phyloP scores from a whole-genome alignment of 805 yeast species.

The Candida nonsorbophila region DNA sequence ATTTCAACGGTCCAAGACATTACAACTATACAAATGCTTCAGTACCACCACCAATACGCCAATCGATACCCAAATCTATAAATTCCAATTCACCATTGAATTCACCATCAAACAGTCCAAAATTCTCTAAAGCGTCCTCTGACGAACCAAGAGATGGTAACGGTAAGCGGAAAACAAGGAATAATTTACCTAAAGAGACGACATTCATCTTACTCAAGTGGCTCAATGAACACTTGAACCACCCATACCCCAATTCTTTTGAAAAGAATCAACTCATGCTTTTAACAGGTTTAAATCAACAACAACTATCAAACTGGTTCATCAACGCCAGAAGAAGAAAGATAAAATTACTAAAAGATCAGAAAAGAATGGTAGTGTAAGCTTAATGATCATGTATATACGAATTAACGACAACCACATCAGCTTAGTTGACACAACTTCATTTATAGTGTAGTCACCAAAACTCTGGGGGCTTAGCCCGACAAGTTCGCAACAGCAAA shows the following conservation, averaged over 20 bases:
- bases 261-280: slow-evolving; percentile 68
- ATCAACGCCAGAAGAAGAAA: slow-evolving; percentile 81
- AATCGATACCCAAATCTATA: too few relatives aligned
- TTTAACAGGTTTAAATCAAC: slow-evolving; percentile 73
- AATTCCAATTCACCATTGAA: background rate
- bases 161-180: slow-evolving; percentile 42
- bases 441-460: too few relatives aligned
- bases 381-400: slow-evolving; percentile 1
- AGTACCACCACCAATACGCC: too few relatives aligned
- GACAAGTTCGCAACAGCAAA: too few relatives aligned
- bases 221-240: slow-evolving; percentile 68
- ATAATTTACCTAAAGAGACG: slow-evolving; percentile 74
- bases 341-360: slow-evolving; percentile 46
- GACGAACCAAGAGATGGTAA: background rate
- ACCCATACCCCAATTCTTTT: slow-evolving; percentile 80
- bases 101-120: background rate
- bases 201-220: slow-evolving; percentile 68
- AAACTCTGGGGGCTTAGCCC: too few relatives aligned
- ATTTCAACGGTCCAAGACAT: too few relatives aligned
- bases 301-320: slow-evolving; percentile 83
- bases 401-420: too few relatives aligned
- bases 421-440: too few relatives aligned
- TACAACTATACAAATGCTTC: too few relatives aligned
- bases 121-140: too few relatives aligned
- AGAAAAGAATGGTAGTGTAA: slow-evolving; percentile 12